Base-by-base conservation (phyloP, 441 rosid genomes). In the Sinapis alba region DNA sequence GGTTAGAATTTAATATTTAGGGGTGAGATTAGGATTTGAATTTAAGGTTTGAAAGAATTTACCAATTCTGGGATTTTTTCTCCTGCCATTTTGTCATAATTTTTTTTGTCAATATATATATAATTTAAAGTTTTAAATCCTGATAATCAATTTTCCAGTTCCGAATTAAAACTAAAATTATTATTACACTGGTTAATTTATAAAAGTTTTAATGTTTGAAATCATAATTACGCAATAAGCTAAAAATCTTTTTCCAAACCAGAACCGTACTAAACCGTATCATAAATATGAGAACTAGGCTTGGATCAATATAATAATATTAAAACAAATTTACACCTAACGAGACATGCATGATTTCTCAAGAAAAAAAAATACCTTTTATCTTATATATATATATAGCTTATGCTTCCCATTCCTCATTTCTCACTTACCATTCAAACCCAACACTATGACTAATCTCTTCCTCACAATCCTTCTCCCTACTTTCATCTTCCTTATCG, bases 381-480 rank as follows among this genome's bases (percentile, higher is more conserved):
- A 68, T 38, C 45, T 11, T 38, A 38, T 38, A n/a, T n/a, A n/a
- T n/a, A 76, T 62, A 57, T 56, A 51, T 54, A 57, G 58, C 57
- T 7, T 16, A 6, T 32, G 43, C 34, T 54, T 58, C 54, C 3
- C 19, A 4, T 32, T 45, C 27, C 23, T 56, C 66, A 64, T 43
- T 21, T 54, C 58, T 18, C 76, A 60, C 73, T 77, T 51, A 77
- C 80, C 77, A 50, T 72, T 66, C 80, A 77, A 65, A 71, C 12
- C 72, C 43, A 62, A 54, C 53, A 72, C 47, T 56, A 78, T 78
- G 81, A 4, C 62, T 53, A 73, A 53, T 53, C 75, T 74, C 64
- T 81, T 78, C 43, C 60, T 83, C 30, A 84, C 81, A 63, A 34
- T 70, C 76, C 36, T 84, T 64, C 71, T 81, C 47, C 15, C 70